These are phyloP conservation scores for Metschnikowia anglica DNA, from an alignment of 805 yeast genomes.

Conservation along the genomic window DNA sequence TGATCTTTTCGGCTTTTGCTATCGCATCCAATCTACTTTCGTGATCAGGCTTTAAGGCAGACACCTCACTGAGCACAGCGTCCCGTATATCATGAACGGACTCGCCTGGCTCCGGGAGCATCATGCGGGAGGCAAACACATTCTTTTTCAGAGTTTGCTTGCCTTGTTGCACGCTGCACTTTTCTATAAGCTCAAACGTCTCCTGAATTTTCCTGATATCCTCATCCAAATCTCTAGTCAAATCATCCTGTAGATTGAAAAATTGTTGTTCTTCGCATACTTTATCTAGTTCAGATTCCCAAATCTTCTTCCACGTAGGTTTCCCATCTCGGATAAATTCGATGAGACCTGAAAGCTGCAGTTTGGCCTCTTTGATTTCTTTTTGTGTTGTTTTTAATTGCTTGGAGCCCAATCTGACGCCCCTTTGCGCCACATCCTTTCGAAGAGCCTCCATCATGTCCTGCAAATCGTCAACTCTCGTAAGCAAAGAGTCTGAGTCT, in stretches of 20 bases:
- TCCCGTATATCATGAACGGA: slow-evolving; percentile 61
- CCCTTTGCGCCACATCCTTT: slow-evolving; percentile 88
- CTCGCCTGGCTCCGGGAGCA: slow-evolving; percentile 62
- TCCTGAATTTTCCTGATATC: slow-evolving; percentile 80
- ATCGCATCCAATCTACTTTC: slow-evolving; percentile 85
- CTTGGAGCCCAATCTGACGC: slow-evolving; percentile 74
- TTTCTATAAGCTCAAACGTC: slow-evolving; percentile 76
- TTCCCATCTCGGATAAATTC: slow-evolving; percentile 66
- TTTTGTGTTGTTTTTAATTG: slow-evolving; percentile 65
- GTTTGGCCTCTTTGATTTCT: slow-evolving; percentile 61
- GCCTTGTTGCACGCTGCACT: slow-evolving; percentile 75
- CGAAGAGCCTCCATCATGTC: slow-evolving; percentile 87
- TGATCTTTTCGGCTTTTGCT: slow-evolving; percentile 75
- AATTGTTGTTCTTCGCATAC: slow-evolving; percentile 95
- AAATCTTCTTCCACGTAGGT: slow-evolving; percentile 82
- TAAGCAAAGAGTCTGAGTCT: slow-evolving; percentile 71
- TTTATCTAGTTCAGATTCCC: slow-evolving; percentile 88
- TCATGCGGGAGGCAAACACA: slow-evolving; percentile 41
- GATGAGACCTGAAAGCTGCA: slow-evolving; percentile 53
- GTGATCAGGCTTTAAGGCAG: slow-evolving; percentile 78
- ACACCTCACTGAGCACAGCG: slow-evolving; percentile 79
- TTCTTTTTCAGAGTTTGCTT: slow-evolving; percentile 52
- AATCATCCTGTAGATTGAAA: slow-evolving; percentile 83
- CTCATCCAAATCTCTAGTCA: slow-evolving; percentile 72
- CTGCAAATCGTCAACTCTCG: slow-evolving; percentile 85